Percentiles rank a stretch among this genome's conserved stretches.
Conservation (phyloP, 106 monocot genomes). For the Vanilla planifolia region DNA sequence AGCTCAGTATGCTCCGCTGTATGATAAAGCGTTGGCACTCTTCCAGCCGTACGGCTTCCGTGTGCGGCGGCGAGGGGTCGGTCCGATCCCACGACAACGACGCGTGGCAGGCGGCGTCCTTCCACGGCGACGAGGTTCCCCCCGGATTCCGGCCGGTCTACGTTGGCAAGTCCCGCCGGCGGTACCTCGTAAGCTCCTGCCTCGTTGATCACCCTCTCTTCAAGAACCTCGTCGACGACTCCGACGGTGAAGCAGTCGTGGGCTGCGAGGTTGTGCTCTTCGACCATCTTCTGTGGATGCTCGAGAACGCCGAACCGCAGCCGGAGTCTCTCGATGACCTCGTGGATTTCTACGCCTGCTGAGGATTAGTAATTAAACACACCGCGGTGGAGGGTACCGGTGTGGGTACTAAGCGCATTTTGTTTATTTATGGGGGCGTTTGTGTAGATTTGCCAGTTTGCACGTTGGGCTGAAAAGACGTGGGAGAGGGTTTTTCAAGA, state of each 20-base stretch:
- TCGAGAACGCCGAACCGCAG: slow-evolving; percentile 56
- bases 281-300: slow-evolving; percentile 76
- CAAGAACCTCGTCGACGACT: slow-evolving; percentile 31
- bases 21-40: slow-evolving; percentile 71
- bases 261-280: slow-evolving; percentile 70
- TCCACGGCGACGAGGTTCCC: slow-evolving; percentile 35
- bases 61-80: background rate
- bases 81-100: slow-evolving; percentile 5
- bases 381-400: no score
- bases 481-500: no score
- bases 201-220: slow-evolving; percentile 44
- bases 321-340: slow-evolving; percentile 54
- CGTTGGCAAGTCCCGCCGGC: slow-evolving; percentile 61
- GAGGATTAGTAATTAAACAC: no score
- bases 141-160: slow-evolving; percentile 45
- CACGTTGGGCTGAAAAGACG: no score
- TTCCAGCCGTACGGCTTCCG: slow-evolving; percentile 15
- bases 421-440: no score
- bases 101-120: slow-evolving; percentile 14
- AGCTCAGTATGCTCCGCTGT: slow-evolving; percentile 70
- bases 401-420: no score
- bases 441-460: no score
- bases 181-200: slow-evolving; percentile 37
- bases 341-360: slow-evolving; percentile 51
- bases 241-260: slow-evolving; percentile 27